Base-by-base conservation (phyloP, 805 yeast species). In the Candida montana region DNA sequence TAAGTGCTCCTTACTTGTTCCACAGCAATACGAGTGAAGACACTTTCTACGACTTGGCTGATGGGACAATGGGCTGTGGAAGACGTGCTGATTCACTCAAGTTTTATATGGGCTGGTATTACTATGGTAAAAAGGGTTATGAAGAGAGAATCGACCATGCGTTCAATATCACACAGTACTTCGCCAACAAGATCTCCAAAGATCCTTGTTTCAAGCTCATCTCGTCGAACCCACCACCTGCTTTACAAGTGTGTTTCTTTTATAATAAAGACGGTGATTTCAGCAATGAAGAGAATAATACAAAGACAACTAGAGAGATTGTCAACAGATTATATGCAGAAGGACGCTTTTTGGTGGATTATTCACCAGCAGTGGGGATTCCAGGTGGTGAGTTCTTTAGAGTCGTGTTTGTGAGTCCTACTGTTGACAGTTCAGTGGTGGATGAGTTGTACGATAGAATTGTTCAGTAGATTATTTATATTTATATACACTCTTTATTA, bases 31-130 rank as follows among this genome's bases (percentile, higher is more conserved):
- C 61, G 11, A 72, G 64, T 31, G 75, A 67, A 4, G 83, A 74
- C 20, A 78, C 75, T 2, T 53, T 72, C 59, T 83, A 68, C 54
- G 95, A 86, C 51, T 71, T 86, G 42, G 95, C 91, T 1, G 91
- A 84, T 58, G 95, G 93, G 12, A 87, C 95, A 3, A 81, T 87
- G 90, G 95, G 95, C 8, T 86, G 95, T 58, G 95, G 95, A 12
- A 75, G 95, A 51, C 72, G 95, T 41, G 79, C 93, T 0, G 95
- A 87, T 59, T 75, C 91, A 3, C 65, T 86, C 59, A 86, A 86
- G 62, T 69, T 87, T 53, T 86, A 82, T 58, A 59, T 87, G 57
- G 79, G 84, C 1, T 86, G 95, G 95, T 66, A 81, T 44, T 87
- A 82, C 67, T 87, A 81, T 53, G 95, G 95, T 3, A 61, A 65